Percentiles rank a stretch among this genome's conserved stretches.
These are phyloP conservation scores for Kwoniella mangroviensis DNA, from an alignment of 768 basidiomycete genomes.

Conservation along the genomic window DNA sequence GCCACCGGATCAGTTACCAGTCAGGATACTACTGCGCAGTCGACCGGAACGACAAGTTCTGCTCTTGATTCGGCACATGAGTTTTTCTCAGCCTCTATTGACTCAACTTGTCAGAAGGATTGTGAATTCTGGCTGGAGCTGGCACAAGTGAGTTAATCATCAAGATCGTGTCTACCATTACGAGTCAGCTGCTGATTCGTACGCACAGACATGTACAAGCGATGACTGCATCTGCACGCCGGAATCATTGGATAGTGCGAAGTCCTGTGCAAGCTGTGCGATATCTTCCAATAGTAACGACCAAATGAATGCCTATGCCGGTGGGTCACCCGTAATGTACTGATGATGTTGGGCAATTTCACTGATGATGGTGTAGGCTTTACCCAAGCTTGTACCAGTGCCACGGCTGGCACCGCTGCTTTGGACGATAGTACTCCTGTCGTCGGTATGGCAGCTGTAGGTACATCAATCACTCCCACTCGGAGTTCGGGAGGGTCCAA, in stretches of 20 bases:
- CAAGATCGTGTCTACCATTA: too few relatives aligned
- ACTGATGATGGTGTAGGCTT: neutral
- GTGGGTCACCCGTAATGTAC: neutral
- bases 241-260: neutral
- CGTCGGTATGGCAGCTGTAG: neutral
- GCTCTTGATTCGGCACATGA: conserved; percentile 9
- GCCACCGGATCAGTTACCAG: neutral
- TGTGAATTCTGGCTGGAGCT: conserved; percentile 1
- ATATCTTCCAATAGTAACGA: conserved; percentile 5
- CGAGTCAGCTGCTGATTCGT: too few relatives aligned
- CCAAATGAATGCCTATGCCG: conserved; percentile 8
- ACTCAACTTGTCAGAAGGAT: conserved; percentile 2
- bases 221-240: conserved; percentile 5
- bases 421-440: neutral
- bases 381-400: neutral
- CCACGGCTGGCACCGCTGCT: neutral
- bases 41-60: neutral
- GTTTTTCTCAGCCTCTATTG: conserved; percentile 1
- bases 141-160: too few relatives aligned
- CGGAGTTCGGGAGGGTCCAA: neutral
- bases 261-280: conserved; percentile 2
- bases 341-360: neutral
- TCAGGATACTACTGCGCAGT: neutral
- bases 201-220: neutral
- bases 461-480: neutral